Evolutionary conservation across 2,329 filamentous ascomycete species (phyloP), one percentile per base, ranked within the genome.

Genomic region (Myrmaecium sp.): DNA sequence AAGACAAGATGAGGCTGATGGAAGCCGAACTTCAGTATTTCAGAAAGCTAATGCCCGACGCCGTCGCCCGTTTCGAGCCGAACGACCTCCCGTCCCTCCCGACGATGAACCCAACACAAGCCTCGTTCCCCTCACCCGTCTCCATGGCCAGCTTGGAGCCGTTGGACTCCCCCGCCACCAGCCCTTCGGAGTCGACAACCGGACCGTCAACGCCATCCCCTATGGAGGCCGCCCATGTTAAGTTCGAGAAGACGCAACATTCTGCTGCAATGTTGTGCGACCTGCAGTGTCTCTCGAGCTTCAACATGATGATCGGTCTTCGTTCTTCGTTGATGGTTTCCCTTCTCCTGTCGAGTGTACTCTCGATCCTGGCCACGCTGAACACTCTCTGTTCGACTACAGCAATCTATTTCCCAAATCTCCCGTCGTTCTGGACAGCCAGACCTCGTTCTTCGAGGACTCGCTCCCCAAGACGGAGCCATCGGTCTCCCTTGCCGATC

Each of bases 191-290:
- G n/a, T n/a, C n/a, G n/a, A n/a, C n/a, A n/a, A n/a, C n/a, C n/a
- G n/a, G n/a, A 26, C 50, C 51, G 26, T 47, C 53, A 36, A 54
- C 51, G 17, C 51, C 50, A 25, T 37, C 37, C 33, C 52, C 52
- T 38, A 37, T 42, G 30, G 51, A 55, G 44, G 36, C 55, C 48
- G 53, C 55, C 52, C 52, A 39, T 23, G 38, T 60, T 60, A 68
- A 75, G 60, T 67, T 79, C 72, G 81, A 91, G 69, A 62, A 71
- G 89, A 89, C 84, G 94, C 89, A 94, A 94, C 84, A 91, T 93
- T 84, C 89, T 95, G 89, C 89, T 68, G 89, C 69, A 84, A 76
- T 94, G 86, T 94, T 95, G 89, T 95, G 77, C 58, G 89, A 93
- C 89, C 89, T 92, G 89, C 89, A 78, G 89, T 98, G 89, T 95